A percentile compares a stretch with the other conserved stretches of the same genome.
Evolutionary conservation across 345 rosid genomes (phyloP).

Genomic region (Syzygium grande): DNA sequence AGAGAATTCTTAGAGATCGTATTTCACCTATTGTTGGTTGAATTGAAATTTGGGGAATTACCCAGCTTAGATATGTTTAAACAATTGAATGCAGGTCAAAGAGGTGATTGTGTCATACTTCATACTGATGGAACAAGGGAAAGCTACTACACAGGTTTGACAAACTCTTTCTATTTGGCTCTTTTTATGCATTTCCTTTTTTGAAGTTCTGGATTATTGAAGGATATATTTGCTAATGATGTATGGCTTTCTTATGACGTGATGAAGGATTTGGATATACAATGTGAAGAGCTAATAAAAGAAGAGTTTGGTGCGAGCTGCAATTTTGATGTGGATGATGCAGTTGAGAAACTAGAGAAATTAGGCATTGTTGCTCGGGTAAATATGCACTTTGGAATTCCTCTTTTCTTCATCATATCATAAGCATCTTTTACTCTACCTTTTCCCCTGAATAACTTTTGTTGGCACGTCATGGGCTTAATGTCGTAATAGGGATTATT

Average conservation of each 20-base stretch:
- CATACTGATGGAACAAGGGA: slow-evolving; percentile 95
- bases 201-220: neutral
- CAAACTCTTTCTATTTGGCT: neutral
- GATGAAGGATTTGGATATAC: slow-evolving; percentile 67
- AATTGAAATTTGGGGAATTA: neutral
- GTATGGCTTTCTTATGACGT: neutral
- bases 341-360: slow-evolving; percentile 79
- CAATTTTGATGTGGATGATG: slow-evolving; percentile 94
- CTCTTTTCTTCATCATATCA: neutral
- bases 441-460: neutral
- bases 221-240: neutral
- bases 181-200: neutral
- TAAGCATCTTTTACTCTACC: neutral
- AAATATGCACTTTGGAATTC: slow-evolving; percentile 7
- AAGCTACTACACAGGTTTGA: slow-evolving; percentile 74
- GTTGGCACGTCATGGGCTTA: neutral
- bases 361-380: slow-evolving; percentile 73
- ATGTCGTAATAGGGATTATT: neutral
- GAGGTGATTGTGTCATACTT: slow-evolving; percentile 86
- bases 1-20: neutral
- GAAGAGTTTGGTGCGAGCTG: slow-evolving; percentile 80
- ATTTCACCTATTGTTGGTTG: neutral
- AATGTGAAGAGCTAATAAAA: slow-evolving; percentile 74
- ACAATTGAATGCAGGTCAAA: slow-evolving; percentile 55
- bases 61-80: neutral